Percentiles rank a stretch among this genome's conserved stretches.
phyloP scores from a whole-genome alignment of 192 early-diverging fungal species.

The Haplosporangium gracile region DNA sequence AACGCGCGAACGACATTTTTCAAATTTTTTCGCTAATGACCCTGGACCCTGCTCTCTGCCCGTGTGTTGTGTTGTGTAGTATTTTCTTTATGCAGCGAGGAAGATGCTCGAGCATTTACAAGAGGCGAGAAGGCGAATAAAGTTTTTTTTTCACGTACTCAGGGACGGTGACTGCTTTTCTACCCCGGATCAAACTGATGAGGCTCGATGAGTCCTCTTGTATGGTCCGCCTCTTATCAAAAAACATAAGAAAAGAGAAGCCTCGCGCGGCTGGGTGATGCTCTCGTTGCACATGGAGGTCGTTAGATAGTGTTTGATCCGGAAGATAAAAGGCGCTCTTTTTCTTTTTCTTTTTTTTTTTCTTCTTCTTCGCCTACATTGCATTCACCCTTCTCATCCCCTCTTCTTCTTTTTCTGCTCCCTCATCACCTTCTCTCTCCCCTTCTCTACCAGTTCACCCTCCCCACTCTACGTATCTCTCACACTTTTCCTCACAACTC shows the following conservation, averaged over 20 bases:
- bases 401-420: conserved; percentile 3
- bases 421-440: background rate
- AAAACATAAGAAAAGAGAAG: background rate
- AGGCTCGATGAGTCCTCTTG: conserved; percentile 1
- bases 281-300: conserved; percentile 6
- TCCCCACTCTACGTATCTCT: background rate
- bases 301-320: background rate
- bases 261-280: background rate
- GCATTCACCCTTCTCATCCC: background rate
- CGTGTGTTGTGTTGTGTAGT: background rate
- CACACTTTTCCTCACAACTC: background rate
- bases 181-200: conserved; percentile 2
- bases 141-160: conserved; percentile 1
- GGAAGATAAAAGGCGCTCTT: background rate
- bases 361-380: conserved; percentile 1
- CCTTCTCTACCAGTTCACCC: background rate
- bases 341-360: background rate
- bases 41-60: background rate
- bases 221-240: background rate
- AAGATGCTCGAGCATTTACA: background rate
- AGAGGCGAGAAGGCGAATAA: too few species aligned
- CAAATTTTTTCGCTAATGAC: background rate
- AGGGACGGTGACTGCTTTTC: background rate
- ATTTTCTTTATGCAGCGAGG: background rate
- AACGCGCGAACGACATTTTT: background rate